Evolutionary conservation across 352 stramenopile genomes (phyloP).

Genomic region (Phytopythium boreale): DNA sequence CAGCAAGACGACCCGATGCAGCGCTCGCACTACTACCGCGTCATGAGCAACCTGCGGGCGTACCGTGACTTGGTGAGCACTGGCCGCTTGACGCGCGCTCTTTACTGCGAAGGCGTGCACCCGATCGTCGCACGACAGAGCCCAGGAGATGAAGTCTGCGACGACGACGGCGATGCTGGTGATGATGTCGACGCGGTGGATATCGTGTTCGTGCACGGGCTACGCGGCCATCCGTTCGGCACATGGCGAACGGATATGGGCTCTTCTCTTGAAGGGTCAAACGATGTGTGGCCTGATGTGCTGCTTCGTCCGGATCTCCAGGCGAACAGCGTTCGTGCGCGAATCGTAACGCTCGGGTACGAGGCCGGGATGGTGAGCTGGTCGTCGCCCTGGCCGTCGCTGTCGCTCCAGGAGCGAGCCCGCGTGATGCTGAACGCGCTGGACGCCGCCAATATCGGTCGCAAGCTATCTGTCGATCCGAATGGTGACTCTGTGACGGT

Average conservation of each 20-base stretch:
- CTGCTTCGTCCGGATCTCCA: slow-evolving; percentile 59
- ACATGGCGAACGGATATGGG: slow-evolving; percentile 83
- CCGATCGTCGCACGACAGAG: slow-evolving; percentile 50
- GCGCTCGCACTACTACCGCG: slow-evolving; percentile 76
- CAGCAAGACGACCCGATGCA: slow-evolving; percentile 57
- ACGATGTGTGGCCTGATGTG: slow-evolving; percentile 75
- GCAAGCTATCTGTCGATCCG: slow-evolving; percentile 8
- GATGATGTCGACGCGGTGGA: slow-evolving; percentile 34
- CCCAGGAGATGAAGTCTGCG: background rate
- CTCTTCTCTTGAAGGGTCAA: slow-evolving; percentile 44
- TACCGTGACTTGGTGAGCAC: slow-evolving; percentile 43
- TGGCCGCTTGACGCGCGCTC: slow-evolving; percentile 29
- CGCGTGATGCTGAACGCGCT: slow-evolving; percentile 72
- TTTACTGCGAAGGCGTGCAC: slow-evolving; percentile 79
- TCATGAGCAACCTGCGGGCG: slow-evolving; percentile 55
- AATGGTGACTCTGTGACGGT: background rate
- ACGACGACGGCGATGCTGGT: background rate
- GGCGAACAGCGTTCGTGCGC: slow-evolving; percentile 33
- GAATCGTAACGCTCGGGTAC: slow-evolving; percentile 76
- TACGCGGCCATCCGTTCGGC: slow-evolving; percentile 76
- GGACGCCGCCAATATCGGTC: slow-evolving; percentile 63
- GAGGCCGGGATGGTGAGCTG: slow-evolving; percentile 83
- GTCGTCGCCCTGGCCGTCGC: slow-evolving; percentile 82
- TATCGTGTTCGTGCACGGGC: slow-evolving; percentile 81
- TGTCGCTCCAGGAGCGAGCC: slow-evolving; percentile 70